These are phyloP conservation scores for Leersia perrieri DNA, from an alignment of 176 grass and related monocot genomes.

Conservation along the genomic window DNA sequence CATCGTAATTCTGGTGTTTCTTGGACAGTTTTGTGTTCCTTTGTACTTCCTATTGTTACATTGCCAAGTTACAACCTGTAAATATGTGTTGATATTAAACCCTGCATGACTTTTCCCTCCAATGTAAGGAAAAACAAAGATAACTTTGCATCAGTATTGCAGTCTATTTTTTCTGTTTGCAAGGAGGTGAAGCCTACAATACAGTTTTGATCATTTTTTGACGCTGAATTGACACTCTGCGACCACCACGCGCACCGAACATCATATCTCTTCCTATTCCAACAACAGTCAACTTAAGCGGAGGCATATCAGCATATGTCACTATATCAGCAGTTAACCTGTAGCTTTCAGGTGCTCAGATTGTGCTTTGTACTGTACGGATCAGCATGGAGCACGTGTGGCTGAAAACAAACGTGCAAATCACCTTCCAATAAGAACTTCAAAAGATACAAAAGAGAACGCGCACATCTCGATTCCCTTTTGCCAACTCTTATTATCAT, in stretches of 20 bases:
- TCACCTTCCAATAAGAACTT: background rate
- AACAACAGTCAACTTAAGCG: background rate
- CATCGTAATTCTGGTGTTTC: background rate
- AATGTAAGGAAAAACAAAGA: background rate
- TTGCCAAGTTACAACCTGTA: background rate
- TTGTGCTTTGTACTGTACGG: background rate
- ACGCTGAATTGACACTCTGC: background rate
- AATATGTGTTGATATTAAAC: too few species aligned
- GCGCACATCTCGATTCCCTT: background rate
- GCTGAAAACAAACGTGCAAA: background rate
- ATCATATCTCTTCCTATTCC: background rate
- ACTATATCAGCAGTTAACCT: background rate
- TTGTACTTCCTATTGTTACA: background rate
- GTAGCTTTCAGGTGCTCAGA: background rate
- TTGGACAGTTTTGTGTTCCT: background rate
- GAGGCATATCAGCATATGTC: background rate
- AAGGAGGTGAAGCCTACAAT: background rate
- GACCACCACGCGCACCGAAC: background rate
- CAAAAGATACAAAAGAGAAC: background rate
- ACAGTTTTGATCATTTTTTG: background rate
- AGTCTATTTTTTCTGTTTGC: background rate
- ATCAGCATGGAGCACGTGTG: background rate
- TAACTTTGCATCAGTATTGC: background rate
- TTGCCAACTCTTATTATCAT: slow-evolving; percentile 33
- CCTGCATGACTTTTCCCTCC: background rate